Evolutionary conservation across 75 land plant genomes (phyloP), one percentile per base, ranked within the genome.

Genomic region (Adiantum capillusveneris): DNA sequence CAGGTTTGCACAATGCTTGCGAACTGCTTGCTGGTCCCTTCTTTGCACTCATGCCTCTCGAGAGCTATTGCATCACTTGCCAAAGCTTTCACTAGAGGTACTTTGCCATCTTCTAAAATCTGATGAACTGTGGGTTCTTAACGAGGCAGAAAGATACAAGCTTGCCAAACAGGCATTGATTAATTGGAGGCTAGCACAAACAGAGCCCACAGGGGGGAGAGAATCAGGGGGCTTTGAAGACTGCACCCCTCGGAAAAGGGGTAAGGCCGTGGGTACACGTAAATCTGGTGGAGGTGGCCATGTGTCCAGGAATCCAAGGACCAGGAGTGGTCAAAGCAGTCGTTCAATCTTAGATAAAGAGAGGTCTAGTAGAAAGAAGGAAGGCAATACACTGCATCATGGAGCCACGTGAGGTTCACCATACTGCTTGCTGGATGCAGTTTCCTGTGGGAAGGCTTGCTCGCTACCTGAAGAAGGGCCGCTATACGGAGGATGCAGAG

Each of bases 31-130:
- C 55, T 71, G 74, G 74, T 68, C 68, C 11, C 55, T 65, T 34
- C 70, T 71, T 16, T 71, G 74, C 43, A 45, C 62, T 20, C 74
- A 71, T 65, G 74, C 74, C 20, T 56, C 74, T 31, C 53, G 74
- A 11, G 74, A 71, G 56, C 69, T 71, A 24, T 27, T 54, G 30
- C 74, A 71, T 49, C 57, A 56, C 27, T 37, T 71, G 46, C 69
- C 74, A 11, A 71, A 71, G 55, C 56, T 71, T n/a, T 65, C 74
- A 57, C 60, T 71, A 19, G 71, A 65, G 74, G 74, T 71, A n/a
- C 57, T 72, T 13, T 72, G 74, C 36, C 71, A 51, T 11, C 63
- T 72, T 24, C 45, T 72, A 1, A 72, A 53, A 54, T 72, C 74
- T 9, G 74, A 72, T 57, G 74, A 72, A 25, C 62, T 72, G 16